Conservation (phyloP, 2,329 filamentous ascomycete species). For the Trichoderma pleuroti region DNA sequence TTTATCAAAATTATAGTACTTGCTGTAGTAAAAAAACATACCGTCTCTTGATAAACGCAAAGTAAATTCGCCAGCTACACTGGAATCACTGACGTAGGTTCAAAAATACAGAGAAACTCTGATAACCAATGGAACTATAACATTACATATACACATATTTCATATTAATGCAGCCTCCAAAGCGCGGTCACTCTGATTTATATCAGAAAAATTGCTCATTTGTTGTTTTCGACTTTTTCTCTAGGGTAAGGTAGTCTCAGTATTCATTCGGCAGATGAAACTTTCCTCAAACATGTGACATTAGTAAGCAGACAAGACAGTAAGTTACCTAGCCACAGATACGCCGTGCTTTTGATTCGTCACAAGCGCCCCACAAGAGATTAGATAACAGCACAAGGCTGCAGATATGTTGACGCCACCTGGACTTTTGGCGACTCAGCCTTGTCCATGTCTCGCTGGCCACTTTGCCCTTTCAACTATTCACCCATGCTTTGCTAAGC, state of each 20-base stretch:
- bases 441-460: slow-evolving; percentile 1
- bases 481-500: neutral
- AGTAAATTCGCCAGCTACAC: no score
- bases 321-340: neutral
- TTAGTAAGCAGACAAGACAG: neutral
- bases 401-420: slow-evolving; percentile 10
- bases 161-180: neutral
- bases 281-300: neutral
- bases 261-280: neutral
- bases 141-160: no score
- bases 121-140: no score
- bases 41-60: no score
- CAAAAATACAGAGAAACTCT: no score
- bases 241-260: neutral
- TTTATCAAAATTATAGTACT: no score
- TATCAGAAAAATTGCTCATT: neutral
- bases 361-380: neutral
- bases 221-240: neutral
- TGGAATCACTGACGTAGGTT: no score
- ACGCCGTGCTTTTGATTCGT: neutral
- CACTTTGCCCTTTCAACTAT: slow-evolving; percentile 6
- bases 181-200: neutral
- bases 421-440: neutral
- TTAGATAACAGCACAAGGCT: neutral
- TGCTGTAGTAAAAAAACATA: no score